Base-by-base conservation (phyloP, 2,329 filamentous ascomycete genomes). In the Scedosporium dehoogii region DNA sequence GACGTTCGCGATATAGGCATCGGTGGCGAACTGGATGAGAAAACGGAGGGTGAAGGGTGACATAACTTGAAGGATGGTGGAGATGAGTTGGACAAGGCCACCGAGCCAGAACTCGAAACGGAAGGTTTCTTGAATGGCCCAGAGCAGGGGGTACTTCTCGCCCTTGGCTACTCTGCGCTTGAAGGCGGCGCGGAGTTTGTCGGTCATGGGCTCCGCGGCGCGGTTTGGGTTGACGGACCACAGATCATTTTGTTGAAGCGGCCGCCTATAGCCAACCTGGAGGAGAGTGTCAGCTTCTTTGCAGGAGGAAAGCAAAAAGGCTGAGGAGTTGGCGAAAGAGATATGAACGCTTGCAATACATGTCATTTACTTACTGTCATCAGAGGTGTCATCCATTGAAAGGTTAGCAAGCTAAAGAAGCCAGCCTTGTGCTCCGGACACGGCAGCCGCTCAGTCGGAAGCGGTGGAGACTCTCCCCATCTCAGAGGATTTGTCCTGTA, bases 331-430 rank as follows among this genome's bases (percentile, higher is more conserved):
- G 4, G 16, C 12, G 16, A n/a, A 33, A n/a, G 21, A 21, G 53
- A 25, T 33, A 6, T 16, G 5, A 44, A 41, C 16, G 14, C 16
- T 41, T 59, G 29, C 1, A 23, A 33, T 59, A n/a, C 33, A 38
- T 38, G 33, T 12, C 33, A 38, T 44, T 58, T 25, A 78, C 83
- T 76, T 73, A 88, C 87, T 66, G 76, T 81, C 92, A 97, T 97
- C 62, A 97, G 71, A 1, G 91, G 87, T 0, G 86, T 85, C 81
- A 97, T 93, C 93, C 93, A 97, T 72, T 91, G 85, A 71, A 96
- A 97, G 3, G 88, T 88, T 23, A 96, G 72, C 63, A 80, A 72
- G 75, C 90, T 96, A 66, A 94, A 82, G 69, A 92, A 87, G 2
- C 82, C 77, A 4, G 92, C 92, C 3, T 77, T 80, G 71, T 91